phyloP scores from a whole-genome alignment of 345 rosid genomes.

The Rhodamnia argentea region DNA sequence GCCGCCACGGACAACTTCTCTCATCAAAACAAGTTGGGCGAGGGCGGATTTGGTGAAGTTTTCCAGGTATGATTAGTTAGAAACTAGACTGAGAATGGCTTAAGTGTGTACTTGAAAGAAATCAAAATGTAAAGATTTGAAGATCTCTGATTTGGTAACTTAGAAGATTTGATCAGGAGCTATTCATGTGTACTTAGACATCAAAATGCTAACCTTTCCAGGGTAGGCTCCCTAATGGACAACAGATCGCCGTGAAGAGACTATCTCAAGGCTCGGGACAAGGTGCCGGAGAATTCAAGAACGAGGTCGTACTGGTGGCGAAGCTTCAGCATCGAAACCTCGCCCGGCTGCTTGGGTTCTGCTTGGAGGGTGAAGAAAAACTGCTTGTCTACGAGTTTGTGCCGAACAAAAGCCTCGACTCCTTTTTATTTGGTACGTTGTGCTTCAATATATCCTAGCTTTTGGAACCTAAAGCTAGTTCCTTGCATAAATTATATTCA shows the following conservation, averaged over 20 bases:
- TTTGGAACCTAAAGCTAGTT: background rate
- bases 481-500: background rate
- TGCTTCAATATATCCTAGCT: background rate
- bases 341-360: slow-evolving; percentile 48
- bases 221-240: background rate
- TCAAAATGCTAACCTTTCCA: background rate
- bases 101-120: background rate
- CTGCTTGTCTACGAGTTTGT: slow-evolving; percentile 41
- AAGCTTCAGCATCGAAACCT: slow-evolving; percentile 59
- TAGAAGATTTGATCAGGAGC: background rate
- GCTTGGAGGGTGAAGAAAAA: slow-evolving; percentile 44
- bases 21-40: background rate
- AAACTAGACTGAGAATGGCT: slow-evolving; percentile 25
- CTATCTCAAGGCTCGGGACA: slow-evolving; percentile 41
- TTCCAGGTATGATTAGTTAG: background rate
- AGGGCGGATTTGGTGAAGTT: background rate
- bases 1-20: slow-evolving; percentile 19
- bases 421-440: slow-evolving; percentile 5
- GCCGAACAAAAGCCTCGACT: background rate
- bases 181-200: background rate
- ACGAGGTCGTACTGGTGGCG: slow-evolving; percentile 41
- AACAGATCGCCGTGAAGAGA: slow-evolving; percentile 50
- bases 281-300: slow-evolving; percentile 44
- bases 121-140: background rate
- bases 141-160: background rate